Evolutionary conservation across 148 eudicot species (phyloP), one percentile per base, ranked within the genome.

Genomic region (Arctostaphylos glauca): DNA sequence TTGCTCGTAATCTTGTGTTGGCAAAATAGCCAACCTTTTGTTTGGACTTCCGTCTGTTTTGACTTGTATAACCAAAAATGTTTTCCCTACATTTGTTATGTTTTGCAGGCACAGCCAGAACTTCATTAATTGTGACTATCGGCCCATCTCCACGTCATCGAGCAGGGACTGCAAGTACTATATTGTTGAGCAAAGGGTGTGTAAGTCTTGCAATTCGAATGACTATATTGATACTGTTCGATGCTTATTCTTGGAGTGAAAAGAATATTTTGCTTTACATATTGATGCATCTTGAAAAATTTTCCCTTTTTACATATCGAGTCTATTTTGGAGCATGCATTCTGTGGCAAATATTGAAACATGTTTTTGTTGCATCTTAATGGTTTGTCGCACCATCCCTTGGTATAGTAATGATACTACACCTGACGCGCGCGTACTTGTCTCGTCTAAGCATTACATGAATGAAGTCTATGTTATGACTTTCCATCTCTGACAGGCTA

Each of bases 121-220:
- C 98, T 81, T 95, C 98, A 43, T 87, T 95, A 41, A 85, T 93
- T 86, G 83, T 95, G 79, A 92, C 97, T 44, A 90, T 93, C 87
- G 98, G 98, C 31, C 98, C 98, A 77, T 95, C 98, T 44, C 95
- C 94, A 52, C 95, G 95, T 67, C 98, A 95, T 75, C 90, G 97
- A 83, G 97, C 87, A 72, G 98, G 93, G 89, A 95, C 98, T 82
- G 81, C 94, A 6, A 93, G 98, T 88, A 93, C 98, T 72, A 95
- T 95, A 77, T 87, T 88, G 93, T 95, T 84, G 98, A 97, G 79
- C 98, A 95, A 82, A 91, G 98, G 91, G 98, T 95, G 84, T 85
- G 87, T 74, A 78, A 58, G 41, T 9, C 47, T 66, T 82, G 72
- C 13, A 67, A 4, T 55, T 52, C 5, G 9, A 74, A 52, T 52